Evolutionary conservation across 1,284 basidiomycete genomes (phyloP), one percentile per base, ranked within the genome.

Genomic region (Phylloboletellus chloephorus): DNA sequence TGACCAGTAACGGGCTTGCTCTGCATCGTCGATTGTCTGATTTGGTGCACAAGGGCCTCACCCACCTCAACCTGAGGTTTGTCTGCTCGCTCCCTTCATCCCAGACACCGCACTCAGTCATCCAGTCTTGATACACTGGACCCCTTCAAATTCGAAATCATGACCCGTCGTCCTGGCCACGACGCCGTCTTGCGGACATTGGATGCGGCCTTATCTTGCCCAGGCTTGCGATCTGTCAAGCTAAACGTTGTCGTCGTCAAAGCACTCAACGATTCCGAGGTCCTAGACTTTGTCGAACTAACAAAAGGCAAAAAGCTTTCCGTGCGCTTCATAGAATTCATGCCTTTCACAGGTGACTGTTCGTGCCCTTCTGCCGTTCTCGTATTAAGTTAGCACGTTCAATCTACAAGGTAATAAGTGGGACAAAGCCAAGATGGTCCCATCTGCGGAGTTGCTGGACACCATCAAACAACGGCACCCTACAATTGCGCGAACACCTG

Each of bases 281-380:
- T 90, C 2, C 60, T 78, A 3, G 79, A 87, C 46, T 93, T 94
- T 56, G 76, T 90, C 17, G 76, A 82, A 49, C 68, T 91, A 61
- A 89, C 88, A 4, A 77, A 72, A 52, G 65, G 82, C 32, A 68
- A 69, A 41, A 63, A 67, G 3, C 62, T 92, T 29, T 86, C 79
- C 30, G 77, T 92, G 16, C 78, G 91, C 13, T 91, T 94, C 61
- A 93, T 93, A 46, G 89, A 92, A 61, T 93, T 90, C 59, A 93
- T 94, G 91, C 90, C 90, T 7, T 94, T 94, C 58, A 84, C 81
- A 56, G 88, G 84, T 84, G 52, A 53, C 63, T 58, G 16, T 39
- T 37, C 39, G 3, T 32, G 6, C 39, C 20, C 24, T 22, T 24
- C 17, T 10, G 26, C 17, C 5, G 4, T 35, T 39, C 39, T 39